A percentile compares a stretch with the other conserved stretches of the same genome.
Conservation (phyloP, 768 basidiomycete genomes). For the Termitomyces sp. region DNA sequence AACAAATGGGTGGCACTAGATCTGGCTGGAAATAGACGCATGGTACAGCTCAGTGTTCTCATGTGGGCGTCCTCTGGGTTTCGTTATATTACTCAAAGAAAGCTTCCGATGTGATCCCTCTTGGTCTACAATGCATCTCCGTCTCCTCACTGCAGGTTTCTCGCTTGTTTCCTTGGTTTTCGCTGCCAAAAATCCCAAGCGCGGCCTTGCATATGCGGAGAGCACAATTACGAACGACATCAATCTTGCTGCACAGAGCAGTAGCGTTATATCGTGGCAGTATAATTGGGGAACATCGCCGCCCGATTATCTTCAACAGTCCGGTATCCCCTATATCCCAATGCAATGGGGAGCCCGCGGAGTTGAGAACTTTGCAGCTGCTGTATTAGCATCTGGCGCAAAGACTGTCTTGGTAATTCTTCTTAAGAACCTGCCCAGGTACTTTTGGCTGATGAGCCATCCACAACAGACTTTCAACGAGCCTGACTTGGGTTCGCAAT, state of each 20-base stretch:
- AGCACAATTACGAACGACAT: conserved; percentile 21
- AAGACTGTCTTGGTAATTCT: conserved; percentile 29
- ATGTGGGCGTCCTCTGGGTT: background rate
- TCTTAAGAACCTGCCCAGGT: too few relatives aligned
- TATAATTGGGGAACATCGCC: conserved; percentile 36
- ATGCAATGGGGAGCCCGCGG: conserved; percentile 32
- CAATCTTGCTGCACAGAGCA: conserved; percentile 19
- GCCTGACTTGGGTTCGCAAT: conserved; percentile 26
- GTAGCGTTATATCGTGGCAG: conserved; percentile 29
- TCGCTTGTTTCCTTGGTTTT: background rate
- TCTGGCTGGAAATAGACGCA: background rate
- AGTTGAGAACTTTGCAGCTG: conserved; percentile 20
- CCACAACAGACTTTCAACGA: conserved; percentile 28
- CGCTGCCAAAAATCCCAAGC: conserved; percentile 29
- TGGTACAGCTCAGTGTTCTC: background rate
- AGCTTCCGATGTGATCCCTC: background rate
- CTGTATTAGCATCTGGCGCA: conserved; percentile 26
- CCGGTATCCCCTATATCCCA: conserved; percentile 27
- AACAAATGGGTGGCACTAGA: background rate
- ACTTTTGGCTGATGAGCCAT: background rate
- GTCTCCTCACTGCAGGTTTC: background rate
- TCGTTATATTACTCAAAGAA: conserved; percentile 1
- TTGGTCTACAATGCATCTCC: conserved; percentile 6
- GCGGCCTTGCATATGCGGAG: conserved; percentile 28
- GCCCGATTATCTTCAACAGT: conserved; percentile 22